Evolutionary conservation across 2,329 filamentous ascomycete species (phyloP).

Genomic region (Ophiocordyceps camponoti-saundersi): DNA sequence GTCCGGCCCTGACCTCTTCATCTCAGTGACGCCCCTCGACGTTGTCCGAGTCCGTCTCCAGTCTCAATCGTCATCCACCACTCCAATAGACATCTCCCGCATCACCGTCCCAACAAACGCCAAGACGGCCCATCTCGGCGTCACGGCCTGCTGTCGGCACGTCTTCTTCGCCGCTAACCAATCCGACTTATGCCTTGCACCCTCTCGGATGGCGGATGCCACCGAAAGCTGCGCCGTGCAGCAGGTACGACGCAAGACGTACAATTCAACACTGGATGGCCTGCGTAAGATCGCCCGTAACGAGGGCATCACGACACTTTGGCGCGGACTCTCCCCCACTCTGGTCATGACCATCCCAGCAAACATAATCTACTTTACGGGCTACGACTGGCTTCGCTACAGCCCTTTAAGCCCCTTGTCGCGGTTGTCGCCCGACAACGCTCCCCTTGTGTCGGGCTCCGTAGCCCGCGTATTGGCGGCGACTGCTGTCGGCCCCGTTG

Average conservation of each 20-base stretch:
- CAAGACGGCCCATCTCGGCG: slow-evolving; percentile 65
- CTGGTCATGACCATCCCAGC: slow-evolving; percentile 84
- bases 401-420: slow-evolving; percentile 57
- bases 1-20: not conserved
- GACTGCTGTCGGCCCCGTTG: slow-evolving; percentile 71
- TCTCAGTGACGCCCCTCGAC: slow-evolving; percentile 76
- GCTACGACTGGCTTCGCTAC: slow-evolving; percentile 85
- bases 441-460: slow-evolving; percentile 66
- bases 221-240: slow-evolving; percentile 63
- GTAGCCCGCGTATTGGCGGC: slow-evolving; percentile 67
- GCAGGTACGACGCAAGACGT: slow-evolving; percentile 65
- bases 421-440: slow-evolving; percentile 47
- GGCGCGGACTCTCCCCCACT: slow-evolving; percentile 88
- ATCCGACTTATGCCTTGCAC: slow-evolving; percentile 64
- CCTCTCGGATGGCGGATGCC: slow-evolving; percentile 32
- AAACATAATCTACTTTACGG: slow-evolving; percentile 97
- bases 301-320: slow-evolving; percentile 72
- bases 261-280: slow-evolving; percentile 83
- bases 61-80: slow-evolving; percentile 46
- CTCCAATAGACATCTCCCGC: slow-evolving; percentile 36
- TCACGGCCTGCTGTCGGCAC: slow-evolving; percentile 88
- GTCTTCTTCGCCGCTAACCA: slow-evolving; percentile 92
- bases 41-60: slow-evolving; percentile 92
- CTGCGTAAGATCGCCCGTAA: slow-evolving; percentile 88
- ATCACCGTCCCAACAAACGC: slow-evolving; percentile 47